Evolutionary conservation across 768 basidiomycete species (phyloP).

Genomic region (Auriscalpium microsporum): DNA sequence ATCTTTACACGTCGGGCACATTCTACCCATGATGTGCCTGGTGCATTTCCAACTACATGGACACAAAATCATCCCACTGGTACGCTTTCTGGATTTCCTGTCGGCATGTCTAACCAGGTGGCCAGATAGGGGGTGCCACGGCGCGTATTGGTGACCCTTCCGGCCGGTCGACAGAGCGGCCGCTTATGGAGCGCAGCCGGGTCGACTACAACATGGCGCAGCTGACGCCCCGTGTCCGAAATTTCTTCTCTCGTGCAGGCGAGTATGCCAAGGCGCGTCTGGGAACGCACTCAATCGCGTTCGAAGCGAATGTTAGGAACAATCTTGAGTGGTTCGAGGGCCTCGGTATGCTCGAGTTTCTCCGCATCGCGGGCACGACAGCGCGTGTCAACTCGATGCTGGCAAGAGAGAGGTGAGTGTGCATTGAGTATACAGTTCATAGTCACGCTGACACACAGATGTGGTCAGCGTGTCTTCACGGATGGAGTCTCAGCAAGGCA

Average conservation of each 20-base stretch:
- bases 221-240: conserved; percentile 56
- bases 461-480: conserved; percentile 68
- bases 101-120: neutral
- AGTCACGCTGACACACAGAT: neutral
- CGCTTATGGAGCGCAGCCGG: conserved; percentile 48
- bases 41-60: conserved; percentile 86
- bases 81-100: conserved; percentile 30
- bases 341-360: conserved; percentile 73
- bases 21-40: conserved; percentile 78
- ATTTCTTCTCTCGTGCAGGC: conserved; percentile 62
- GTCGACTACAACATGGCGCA: conserved; percentile 57
- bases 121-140: conserved; percentile 90
- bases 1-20: conserved; percentile 89
- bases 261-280: conserved; percentile 40
- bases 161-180: conserved; percentile 76
- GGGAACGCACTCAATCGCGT: conserved; percentile 10
- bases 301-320: conserved; percentile 39
- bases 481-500: conserved; percentile 69
- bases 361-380: conserved; percentile 71
- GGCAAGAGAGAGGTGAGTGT: conserved; percentile 71
- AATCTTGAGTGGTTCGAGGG: conserved; percentile 74
- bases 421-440: too few species aligned
- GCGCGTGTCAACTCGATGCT: conserved; percentile 87
- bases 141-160: conserved; percentile 97
- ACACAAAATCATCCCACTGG: conserved; percentile 75